Base-by-base conservation (phyloP, 106 monocot species). In the Posidonia australis region DNA sequence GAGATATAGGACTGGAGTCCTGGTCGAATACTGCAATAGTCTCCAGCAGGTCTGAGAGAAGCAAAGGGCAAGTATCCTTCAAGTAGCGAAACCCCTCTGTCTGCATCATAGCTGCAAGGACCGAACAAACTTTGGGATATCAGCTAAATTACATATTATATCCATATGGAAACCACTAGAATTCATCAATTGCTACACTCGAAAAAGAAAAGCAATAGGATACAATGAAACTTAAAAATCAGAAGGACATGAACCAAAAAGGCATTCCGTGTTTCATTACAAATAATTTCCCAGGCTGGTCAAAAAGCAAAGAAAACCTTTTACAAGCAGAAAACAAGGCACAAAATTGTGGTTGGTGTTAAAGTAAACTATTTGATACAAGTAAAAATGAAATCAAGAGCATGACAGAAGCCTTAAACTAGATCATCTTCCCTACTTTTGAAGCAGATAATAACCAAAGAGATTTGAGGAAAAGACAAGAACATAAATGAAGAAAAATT, bases 41-140 rank as follows among this genome's bases (percentile, higher is more conserved):
- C 16, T 80, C 70, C 51, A 92, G 70, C 20, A 92, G 55, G 29
- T 92, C 92, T 1, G 77, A 79, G 6, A 92, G 52, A 23, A 92
- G 70, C 0, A 84, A 70, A 0, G 92, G 86, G 63, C 87, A 92
- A 13, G 82, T 65, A 52, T 74, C 74, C 73, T 87, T 76, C 69
- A 92, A 42, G 69, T 84, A 68, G 7, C 54, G 69, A 43, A 82
- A 92, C 0, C 92, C 92, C 77, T 92, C 92, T 41, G 84, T 79
- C 80, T 80, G 79, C 92, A 92, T 84, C 41, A 92, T 82, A 78
- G 62, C 92, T 92, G 84, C 70, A 79, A 77, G 25, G 66, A 72
- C 7, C n/a, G n/a, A 24, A 63, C 10, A 52, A 71, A 78, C 20
- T 45, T 57, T 29, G 52, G 29, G 46, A 19, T 51, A 31, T 60